A percentile compares a stretch with the other conserved stretches of the same genome.
Conservation (phyloP, 345 rosid genomes). For the Populus euphratica region DNA sequence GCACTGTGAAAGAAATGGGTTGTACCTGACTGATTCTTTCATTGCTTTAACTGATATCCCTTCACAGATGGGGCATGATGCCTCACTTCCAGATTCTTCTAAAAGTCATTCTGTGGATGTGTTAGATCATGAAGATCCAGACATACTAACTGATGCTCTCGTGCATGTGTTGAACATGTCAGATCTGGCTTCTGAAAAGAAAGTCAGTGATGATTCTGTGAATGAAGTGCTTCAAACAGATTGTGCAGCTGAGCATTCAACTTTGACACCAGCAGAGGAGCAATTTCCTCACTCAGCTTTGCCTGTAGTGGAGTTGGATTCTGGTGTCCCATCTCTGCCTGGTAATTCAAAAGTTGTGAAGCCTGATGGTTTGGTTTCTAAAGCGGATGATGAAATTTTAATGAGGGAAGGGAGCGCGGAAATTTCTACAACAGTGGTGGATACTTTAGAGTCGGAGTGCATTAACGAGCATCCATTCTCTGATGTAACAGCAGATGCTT, state of each 20-base stretch:
- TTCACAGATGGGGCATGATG: conserved; percentile 25
- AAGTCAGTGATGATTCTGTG: conserved; percentile 19
- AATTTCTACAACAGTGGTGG: conserved; percentile 21
- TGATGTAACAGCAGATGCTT: conserved; percentile 12
- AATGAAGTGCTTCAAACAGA: conserved; percentile 30
- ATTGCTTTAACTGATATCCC: conserved; percentile 8
- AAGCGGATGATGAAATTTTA: conserved; percentile 29
- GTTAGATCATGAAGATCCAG: conserved; percentile 29
- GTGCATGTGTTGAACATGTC: conserved; percentile 24
- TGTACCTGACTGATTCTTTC: conserved; percentile 31
- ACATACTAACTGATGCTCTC: conserved; percentile 26
- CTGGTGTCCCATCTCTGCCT: conserved; percentile 15
- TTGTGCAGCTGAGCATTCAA: conserved; percentile 24
- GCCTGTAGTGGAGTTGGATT: conserved; percentile 31
- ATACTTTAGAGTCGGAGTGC: conserved; percentile 30
- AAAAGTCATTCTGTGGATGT: conserved; percentile 22
- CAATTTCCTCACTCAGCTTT: conserved; percentile 22
- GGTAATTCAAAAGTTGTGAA: conserved; percentile 18
- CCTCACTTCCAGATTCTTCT: conserved; percentile 19
- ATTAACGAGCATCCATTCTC: conserved; percentile 30
- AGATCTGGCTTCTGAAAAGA: conserved; percentile 35
- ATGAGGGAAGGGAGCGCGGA: conserved; percentile 26
- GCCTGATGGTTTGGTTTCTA: conserved; percentile 27
- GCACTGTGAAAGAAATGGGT: conserved; percentile 20
- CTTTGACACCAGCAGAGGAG: conserved; percentile 27